These are phyloP conservation scores for Penicillium italicum DNA, from an alignment of 2,329 filamentous ascomycete species.

Conservation along the genomic window DNA sequence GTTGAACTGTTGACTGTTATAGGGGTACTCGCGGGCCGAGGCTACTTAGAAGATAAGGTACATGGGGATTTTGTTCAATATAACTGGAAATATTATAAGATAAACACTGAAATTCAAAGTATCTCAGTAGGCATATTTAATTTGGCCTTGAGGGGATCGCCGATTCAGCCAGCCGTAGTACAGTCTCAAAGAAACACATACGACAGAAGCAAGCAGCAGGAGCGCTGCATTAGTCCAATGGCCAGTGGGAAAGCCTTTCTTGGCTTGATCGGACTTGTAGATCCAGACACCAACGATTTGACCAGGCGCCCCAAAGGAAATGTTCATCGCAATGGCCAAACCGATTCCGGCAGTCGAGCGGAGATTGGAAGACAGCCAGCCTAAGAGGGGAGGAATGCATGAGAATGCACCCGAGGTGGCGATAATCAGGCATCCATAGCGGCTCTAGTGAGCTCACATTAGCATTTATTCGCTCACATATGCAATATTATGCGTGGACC, in stretches of 20 bases:
- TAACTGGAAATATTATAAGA: too few species aligned
- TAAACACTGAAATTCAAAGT: too few species aligned
- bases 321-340: slow-evolving; percentile 25
- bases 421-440: slow-evolving; percentile 20
- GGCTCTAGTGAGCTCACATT: neutral
- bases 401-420: slow-evolving; percentile 3
- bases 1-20: too few species aligned
- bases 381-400: slow-evolving; percentile 25
- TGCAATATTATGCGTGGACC: neutral
- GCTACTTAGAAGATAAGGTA: too few species aligned
- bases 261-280: slow-evolving; percentile 14
- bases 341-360: slow-evolving; percentile 20
- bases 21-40: too few species aligned
- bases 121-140: neutral
- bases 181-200: slow-evolving; percentile 16
- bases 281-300: slow-evolving; percentile 32
- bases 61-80: too few species aligned
- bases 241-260: slow-evolving; percentile 1
- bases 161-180: slow-evolving; percentile 1
- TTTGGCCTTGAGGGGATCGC: neutral
- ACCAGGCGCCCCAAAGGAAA: slow-evolving; percentile 25
- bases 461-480: neutral
- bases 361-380: slow-evolving; percentile 27
- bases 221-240: slow-evolving; percentile 11
- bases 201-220: slow-evolving; percentile 3